Percentiles rank a stretch among this genome's conserved stretches.
Evolutionary conservation across 805 yeast species (phyloP).

Genomic region (Lachancea waltii): DNA sequence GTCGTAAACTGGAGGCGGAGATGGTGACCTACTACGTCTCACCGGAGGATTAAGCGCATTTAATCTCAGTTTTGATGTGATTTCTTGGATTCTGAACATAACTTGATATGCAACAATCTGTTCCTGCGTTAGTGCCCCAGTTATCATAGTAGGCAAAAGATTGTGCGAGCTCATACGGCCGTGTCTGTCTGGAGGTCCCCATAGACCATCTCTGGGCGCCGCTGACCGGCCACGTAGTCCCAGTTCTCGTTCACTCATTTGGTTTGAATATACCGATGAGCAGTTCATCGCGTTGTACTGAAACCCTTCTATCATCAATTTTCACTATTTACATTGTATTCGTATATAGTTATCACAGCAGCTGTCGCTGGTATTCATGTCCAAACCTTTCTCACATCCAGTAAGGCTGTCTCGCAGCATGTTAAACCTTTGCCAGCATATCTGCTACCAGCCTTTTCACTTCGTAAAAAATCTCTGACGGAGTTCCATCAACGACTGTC

Average conservation of each 20-base stretch:
- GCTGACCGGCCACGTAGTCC: slow-evolving; percentile 6
- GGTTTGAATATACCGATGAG: too few relatives aligned
- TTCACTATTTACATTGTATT: not conserved
- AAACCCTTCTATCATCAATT: too few relatives aligned
- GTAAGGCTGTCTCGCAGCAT: too few relatives aligned
- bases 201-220: slow-evolving; percentile 9
- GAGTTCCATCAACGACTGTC: slow-evolving; percentile 76
- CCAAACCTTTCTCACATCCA: too few relatives aligned
- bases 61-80: slow-evolving; percentile 52
- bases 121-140: slow-evolving; percentile 57
- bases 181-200: slow-evolving; percentile 12
- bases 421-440: slow-evolving; percentile 68
- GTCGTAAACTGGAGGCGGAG: slow-evolving; percentile 93
- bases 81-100: slow-evolving; percentile 71
- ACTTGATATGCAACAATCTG: slow-evolving; percentile 72
- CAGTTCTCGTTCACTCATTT: slow-evolving; percentile 1
- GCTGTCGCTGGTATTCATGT: too few relatives aligned
- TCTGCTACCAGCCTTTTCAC: slow-evolving; percentile 65
- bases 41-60: slow-evolving; percentile 45
- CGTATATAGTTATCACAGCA: not conserved
- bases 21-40: slow-evolving; percentile 55
- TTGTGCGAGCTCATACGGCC: slow-evolving; percentile 10
- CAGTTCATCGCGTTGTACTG: too few relatives aligned
- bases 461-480: slow-evolving; percentile 67
- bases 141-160: slow-evolving; percentile 37